A percentile compares a stretch with the other conserved stretches of the same genome.
These are phyloP conservation scores for Lyophyllum atratum DNA, from an alignment of 768 basidiomycete species.

Conservation along the genomic window DNA sequence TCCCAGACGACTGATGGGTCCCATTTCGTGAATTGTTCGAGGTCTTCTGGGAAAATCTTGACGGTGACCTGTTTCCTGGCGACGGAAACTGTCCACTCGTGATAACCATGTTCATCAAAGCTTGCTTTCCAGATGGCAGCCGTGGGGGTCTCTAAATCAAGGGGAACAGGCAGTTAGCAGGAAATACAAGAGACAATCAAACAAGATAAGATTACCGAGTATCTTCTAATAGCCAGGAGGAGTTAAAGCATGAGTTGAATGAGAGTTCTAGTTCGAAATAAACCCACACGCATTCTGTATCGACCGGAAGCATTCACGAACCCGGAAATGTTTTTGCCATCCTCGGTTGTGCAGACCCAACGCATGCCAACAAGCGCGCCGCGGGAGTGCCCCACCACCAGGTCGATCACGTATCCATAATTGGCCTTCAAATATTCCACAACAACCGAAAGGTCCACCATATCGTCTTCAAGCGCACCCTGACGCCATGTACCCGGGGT, in stretches of 20 bases:
- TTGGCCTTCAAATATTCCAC: conserved; percentile 57
- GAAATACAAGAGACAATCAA: conserved; percentile 5
- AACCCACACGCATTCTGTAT: conserved; percentile 76
- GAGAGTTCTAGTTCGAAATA: not conserved
- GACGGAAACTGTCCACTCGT: conserved; percentile 63
- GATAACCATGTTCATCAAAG: conserved; percentile 59
- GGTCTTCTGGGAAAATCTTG: conserved; percentile 57
- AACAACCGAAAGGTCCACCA: conserved; percentile 67
- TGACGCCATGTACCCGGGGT: conserved; percentile 67
- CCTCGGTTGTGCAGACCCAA: conserved; percentile 68
- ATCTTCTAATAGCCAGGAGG: conserved; percentile 36
- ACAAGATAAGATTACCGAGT: conserved; percentile 34
- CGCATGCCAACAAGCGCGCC: conserved; percentile 67
- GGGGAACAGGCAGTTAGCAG: conserved; percentile 9
- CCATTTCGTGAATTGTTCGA: conserved; percentile 64
- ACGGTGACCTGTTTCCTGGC: conserved; percentile 60
- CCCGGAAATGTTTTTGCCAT: conserved; percentile 54
- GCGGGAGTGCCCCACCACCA: conserved; percentile 79
- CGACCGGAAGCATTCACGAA: conserved; percentile 78
- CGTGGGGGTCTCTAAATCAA: conserved; percentile 27
- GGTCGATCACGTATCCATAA: conserved; percentile 69
- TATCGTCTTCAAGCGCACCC: conserved; percentile 58
- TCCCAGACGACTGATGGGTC: conserved; percentile 71
- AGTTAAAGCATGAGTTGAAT: not conserved
- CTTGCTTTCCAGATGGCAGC: conserved; percentile 46